A percentile compares a stretch with the other conserved stretches of the same genome.
phyloP scores from a whole-genome alignment of 441 rosid genomes.

The Biscutella laevigata region DNA sequence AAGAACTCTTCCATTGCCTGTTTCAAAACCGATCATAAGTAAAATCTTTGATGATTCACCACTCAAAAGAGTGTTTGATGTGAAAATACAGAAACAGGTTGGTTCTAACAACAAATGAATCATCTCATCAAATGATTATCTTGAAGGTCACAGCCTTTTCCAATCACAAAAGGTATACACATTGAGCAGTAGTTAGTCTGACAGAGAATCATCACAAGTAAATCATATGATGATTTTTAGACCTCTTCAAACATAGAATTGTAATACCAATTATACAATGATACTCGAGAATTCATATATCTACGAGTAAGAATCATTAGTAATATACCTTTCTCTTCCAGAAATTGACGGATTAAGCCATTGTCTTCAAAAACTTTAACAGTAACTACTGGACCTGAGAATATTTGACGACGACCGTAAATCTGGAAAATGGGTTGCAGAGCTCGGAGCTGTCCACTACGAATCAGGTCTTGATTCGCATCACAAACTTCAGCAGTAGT shows the following conservation, averaged over 20 bases:
- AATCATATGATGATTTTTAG: not conserved
- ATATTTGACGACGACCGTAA: constrained; percentile 85
- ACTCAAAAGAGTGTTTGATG: too few species aligned
- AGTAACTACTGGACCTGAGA: constrained; percentile 79
- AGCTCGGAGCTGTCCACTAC: constrained; percentile 82
- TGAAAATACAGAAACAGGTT: too few species aligned
- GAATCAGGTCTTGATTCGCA: constrained; percentile 78
- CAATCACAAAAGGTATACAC: too few species aligned
- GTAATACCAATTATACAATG: not conserved
- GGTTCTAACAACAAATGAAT: too few species aligned
- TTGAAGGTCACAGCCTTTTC: too few species aligned
- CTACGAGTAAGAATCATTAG: not conserved
- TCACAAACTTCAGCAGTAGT: constrained; percentile 95
- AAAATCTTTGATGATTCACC: too few species aligned
- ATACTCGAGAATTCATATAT: not conserved
- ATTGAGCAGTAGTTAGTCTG: not conserved
- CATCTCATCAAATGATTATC: too few species aligned
- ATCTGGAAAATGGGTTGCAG: constrained; percentile 79
- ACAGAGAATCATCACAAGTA: too few species aligned
- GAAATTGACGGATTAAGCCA: constrained; percentile 78
- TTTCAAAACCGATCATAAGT: too few species aligned
- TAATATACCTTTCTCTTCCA: constrained; percentile 66
- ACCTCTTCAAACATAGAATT: not conserved
- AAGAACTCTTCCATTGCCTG: constrained; percentile 71
- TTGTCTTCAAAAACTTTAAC: constrained; percentile 94